Evolutionary conservation across 345 rosid species (phyloP).

Genomic region (Rhodomyrtus tomentosa): DNA sequence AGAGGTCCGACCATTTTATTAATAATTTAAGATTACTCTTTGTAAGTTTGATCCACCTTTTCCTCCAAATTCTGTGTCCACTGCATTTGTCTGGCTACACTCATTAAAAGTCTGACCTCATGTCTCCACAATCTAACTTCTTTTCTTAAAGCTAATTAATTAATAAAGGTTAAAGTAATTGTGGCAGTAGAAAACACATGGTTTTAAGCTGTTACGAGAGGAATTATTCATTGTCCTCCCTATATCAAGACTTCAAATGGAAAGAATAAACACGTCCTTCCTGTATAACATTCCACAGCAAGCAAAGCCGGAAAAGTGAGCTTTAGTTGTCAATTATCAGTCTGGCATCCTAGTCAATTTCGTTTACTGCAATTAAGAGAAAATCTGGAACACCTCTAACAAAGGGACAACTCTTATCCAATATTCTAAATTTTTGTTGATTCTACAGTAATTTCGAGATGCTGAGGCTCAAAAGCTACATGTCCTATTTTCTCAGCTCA

Average conservation of each 20-base stretch:
- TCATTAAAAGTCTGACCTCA: not conserved
- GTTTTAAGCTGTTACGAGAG: not conserved
- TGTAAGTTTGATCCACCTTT: slow-evolving; percentile 12
- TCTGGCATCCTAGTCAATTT: not conserved
- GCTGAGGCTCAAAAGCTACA: not conserved
- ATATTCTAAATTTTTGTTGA: not conserved
- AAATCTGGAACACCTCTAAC: not conserved
- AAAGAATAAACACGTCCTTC: not conserved
- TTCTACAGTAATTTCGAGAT: not conserved
- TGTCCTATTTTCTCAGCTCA: not conserved
- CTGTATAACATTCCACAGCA: not conserved
- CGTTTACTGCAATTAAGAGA: not conserved
- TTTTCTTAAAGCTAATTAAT: not conserved
- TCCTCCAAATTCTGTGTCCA: not conserved
- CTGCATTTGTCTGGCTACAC: not conserved
- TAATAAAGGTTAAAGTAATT: not conserved
- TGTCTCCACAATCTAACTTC: not conserved
- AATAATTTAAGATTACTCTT: slow-evolving; percentile 10
- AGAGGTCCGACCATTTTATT: slow-evolving; percentile 26
- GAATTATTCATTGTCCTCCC: not conserved
- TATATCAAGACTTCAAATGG: not conserved
- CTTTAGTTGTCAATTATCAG: not conserved
- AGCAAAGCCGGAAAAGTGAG: not conserved
- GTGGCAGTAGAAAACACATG: not conserved
- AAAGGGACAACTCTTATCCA: not conserved